Evolutionary conservation across 257 asterid species (phyloP).

Genomic region (Plectranthus barbatus): DNA sequence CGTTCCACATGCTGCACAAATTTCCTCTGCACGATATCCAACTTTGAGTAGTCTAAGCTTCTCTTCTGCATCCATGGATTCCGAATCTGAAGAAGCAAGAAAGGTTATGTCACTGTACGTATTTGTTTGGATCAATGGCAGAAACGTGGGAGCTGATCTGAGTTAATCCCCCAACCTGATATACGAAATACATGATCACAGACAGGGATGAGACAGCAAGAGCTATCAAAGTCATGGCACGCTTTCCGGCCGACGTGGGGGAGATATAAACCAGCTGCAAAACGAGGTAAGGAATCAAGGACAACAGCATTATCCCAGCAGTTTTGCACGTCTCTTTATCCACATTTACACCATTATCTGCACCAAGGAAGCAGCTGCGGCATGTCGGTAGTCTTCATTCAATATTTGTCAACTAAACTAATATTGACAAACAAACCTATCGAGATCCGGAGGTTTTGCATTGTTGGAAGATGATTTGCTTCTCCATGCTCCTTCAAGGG

Average conservation of each 20-base stretch:
- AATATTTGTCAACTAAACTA: too few species aligned
- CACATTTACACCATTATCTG: conserved; percentile 34
- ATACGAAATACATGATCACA: conserved; percentile 25
- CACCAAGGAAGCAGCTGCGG: neutral
- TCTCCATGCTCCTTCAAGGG: neutral
- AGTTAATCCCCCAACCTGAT: conserved; percentile 26
- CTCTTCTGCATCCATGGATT: conserved; percentile 58
- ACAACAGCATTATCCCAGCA: conserved; percentile 43
- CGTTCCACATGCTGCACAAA: conserved; percentile 26
- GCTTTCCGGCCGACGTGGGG: conserved; percentile 15
- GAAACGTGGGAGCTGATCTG: neutral
- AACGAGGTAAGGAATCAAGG: conserved; percentile 39
- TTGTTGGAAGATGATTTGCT: neutral
- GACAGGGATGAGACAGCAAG: conserved; percentile 26
- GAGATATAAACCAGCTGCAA: conserved; percentile 30
- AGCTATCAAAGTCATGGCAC: conserved; percentile 25
- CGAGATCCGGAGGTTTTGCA: conserved; percentile 12
- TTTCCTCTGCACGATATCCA: conserved; percentile 25
- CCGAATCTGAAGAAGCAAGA: conserved; percentile 27
- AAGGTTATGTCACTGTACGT: neutral
- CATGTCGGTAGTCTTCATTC: too few species aligned
- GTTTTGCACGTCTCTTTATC: conserved; percentile 32
- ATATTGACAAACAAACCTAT: conserved; percentile 12
- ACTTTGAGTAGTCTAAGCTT: conserved; percentile 44
- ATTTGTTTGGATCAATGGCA: neutral